Evolutionary conservation across 176 grass and related monocot genomes (phyloP).

Genomic region (Urochloa ruziziensis): DNA sequence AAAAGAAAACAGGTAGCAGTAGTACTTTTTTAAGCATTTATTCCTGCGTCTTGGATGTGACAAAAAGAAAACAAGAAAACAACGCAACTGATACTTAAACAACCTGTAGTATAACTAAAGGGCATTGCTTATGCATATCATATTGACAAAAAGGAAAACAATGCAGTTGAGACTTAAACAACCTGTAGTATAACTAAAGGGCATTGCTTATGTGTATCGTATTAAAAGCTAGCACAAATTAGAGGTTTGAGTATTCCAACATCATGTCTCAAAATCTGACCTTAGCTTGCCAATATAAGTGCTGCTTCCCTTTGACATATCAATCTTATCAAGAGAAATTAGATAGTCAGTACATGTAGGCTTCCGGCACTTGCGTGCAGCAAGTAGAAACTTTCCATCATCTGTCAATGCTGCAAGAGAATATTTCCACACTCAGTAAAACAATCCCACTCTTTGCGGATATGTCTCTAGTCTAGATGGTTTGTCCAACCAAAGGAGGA

Average conservation of each 20-base stretch:
- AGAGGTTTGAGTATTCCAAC: conserved; percentile 9
- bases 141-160: background rate
- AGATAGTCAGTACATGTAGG: conserved; percentile 94
- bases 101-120: conserved; percentile 9
- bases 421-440: conserved; percentile 15
- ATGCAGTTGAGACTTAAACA: background rate
- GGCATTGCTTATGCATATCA: background rate
- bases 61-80: background rate
- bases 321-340: conserved; percentile 67
- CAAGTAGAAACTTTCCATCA: conserved; percentile 91
- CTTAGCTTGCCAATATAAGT: conserved; percentile 96
- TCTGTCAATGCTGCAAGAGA: conserved; percentile 65
- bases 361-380: conserved; percentile 83
- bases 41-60: background rate
- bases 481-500: background rate
- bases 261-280: conserved; percentile 38
- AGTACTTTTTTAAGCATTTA: background rate
- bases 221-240: background rate
- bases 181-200: background rate
- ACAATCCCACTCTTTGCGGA: background rate
- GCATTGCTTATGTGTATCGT: background rate
- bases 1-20: background rate
- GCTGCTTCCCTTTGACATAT: conserved; percentile 79
- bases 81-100: background rate
- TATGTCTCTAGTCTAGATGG: background rate